phyloP scores from a whole-genome alignment of 768 basidiomycete genomes.

The Lentinula sp. region DNA sequence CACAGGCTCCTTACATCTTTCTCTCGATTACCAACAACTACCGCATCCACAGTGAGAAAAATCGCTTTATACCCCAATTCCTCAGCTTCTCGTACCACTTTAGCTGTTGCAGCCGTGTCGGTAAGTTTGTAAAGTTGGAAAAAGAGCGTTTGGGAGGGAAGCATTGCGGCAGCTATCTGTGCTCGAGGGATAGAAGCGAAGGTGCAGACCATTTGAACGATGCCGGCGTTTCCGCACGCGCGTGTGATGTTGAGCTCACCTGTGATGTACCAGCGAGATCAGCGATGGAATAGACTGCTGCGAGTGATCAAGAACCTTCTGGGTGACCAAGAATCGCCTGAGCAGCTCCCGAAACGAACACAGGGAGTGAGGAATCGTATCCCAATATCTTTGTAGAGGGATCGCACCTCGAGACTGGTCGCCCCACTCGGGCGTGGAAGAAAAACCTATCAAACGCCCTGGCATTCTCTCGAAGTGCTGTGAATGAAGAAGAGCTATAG shows the following conservation, averaged over 20 bases:
- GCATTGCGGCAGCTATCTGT: conserved; percentile 53
- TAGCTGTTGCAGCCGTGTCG: conserved; percentile 58
- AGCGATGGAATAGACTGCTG: background rate
- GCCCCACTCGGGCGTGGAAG: conserved; percentile 81
- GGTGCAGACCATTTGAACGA: conserved; percentile 83
- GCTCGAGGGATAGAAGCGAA: conserved; percentile 67
- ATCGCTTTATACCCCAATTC: conserved; percentile 79
- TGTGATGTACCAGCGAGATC: conserved; percentile 11
- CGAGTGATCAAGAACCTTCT: conserved; percentile 14
- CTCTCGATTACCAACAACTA: conserved; percentile 77
- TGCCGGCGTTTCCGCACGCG: conserved; percentile 56
- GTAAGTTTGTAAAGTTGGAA: conserved; percentile 86
- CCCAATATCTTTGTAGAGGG: conserved; percentile 73
- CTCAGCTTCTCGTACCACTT: conserved; percentile 69
- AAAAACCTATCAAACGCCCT: conserved; percentile 79
- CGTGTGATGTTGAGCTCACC: conserved; percentile 82
- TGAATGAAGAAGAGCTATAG: no score
- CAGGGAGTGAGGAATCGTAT: conserved; percentile 65
- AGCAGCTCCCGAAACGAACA: conserved; percentile 84
- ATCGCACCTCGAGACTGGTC: conserved; percentile 54
- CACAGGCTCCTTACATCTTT: conserved; percentile 60
- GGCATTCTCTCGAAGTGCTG: conserved; percentile 62
- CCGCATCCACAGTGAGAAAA: conserved; percentile 87
- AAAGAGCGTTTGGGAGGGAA: conserved; percentile 57
- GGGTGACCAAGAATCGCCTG: conserved; percentile 84